These are phyloP conservation scores for Trichomonas vaginalis DNA, from an alignment of 208 protist genomes.

Conservation along the genomic window DNA sequence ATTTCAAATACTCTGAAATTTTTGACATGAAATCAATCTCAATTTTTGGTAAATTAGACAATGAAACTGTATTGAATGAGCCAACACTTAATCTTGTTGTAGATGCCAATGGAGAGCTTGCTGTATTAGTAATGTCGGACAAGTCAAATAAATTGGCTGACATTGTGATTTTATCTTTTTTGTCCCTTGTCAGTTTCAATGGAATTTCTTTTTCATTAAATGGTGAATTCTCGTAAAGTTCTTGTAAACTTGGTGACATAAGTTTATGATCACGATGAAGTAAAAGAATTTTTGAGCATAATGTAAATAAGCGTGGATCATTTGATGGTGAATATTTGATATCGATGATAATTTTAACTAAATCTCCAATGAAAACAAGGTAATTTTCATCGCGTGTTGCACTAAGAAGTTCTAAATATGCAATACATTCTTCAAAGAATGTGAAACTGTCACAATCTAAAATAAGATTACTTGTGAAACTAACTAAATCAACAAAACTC, in stretches of 20 bases:
- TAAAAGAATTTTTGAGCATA: background rate
- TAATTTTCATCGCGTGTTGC: background rate
- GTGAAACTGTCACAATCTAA: background rate
- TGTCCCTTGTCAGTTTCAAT: background rate
- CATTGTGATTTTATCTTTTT: background rate
- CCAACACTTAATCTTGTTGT: background rate
- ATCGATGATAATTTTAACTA: background rate
- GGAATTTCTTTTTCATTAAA: background rate
- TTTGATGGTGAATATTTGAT: background rate
- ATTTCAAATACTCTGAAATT: background rate
- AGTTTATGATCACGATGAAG: background rate
- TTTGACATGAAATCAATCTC: background rate
- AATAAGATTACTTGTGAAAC: background rate
- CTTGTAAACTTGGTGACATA: background rate
- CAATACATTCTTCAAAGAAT: background rate
- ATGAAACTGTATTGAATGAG: background rate
- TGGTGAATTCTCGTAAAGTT: background rate
- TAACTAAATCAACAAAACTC: background rate
- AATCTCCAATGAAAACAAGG: background rate
- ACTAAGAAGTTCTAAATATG: background rate
- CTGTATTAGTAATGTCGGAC: background rate
- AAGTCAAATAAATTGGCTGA: background rate
- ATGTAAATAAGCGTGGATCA: background rate
- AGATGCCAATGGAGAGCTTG: background rate
- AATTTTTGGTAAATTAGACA: background rate